phyloP scores from a whole-genome alignment of 1,139 yeast species.

The Zygotorulaspora mrakii region DNA sequence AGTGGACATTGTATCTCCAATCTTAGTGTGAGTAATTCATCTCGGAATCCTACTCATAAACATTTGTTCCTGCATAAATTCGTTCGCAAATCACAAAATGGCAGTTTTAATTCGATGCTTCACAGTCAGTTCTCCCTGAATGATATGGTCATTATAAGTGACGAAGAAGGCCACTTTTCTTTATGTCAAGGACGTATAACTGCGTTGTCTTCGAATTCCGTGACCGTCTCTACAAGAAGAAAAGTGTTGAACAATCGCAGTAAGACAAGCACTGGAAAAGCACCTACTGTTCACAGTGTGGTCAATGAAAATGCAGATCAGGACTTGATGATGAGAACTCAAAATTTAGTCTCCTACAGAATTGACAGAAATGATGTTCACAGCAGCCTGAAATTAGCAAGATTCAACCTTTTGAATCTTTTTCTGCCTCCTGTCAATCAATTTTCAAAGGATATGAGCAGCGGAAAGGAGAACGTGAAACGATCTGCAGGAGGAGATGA shows the following conservation, averaged over 20 bases:
- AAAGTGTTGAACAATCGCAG: slow-evolving; percentile 42
- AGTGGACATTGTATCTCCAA: slow-evolving; percentile 57
- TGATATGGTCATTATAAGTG: slow-evolving; percentile 70
- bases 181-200: slow-evolving; percentile 60
- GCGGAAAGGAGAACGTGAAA: slow-evolving; percentile 23
- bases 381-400: slow-evolving; percentile 70
- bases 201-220: slow-evolving; percentile 39
- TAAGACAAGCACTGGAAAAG: slow-evolving; percentile 3
- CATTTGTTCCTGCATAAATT: slow-evolving; percentile 48
- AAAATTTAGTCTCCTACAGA: slow-evolving; percentile 44
- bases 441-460: slow-evolving; percentile 11
- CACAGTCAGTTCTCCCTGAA: slow-evolving; percentile 46
- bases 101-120: slow-evolving; percentile 38
- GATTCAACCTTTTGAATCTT: slow-evolving; percentile 69
- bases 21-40: slow-evolving; percentile 40
- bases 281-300: slow-evolving; percentile 17
- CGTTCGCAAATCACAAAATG: slow-evolving; percentile 34
- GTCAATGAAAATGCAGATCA: slow-evolving; percentile 12
- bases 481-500: slow-evolving; percentile 48
- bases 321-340: slow-evolving; percentile 12
- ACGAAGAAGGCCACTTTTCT: slow-evolving; percentile 75
- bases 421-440: slow-evolving; percentile 45
- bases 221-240: slow-evolving; percentile 48
- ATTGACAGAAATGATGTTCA: slow-evolving; percentile 79
- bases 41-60: slow-evolving; percentile 33